Percentiles rank a stretch among this genome's conserved stretches.
Conservation (phyloP, 768 basidiomycete species). For the Candolleomyces eurysporus region DNA sequence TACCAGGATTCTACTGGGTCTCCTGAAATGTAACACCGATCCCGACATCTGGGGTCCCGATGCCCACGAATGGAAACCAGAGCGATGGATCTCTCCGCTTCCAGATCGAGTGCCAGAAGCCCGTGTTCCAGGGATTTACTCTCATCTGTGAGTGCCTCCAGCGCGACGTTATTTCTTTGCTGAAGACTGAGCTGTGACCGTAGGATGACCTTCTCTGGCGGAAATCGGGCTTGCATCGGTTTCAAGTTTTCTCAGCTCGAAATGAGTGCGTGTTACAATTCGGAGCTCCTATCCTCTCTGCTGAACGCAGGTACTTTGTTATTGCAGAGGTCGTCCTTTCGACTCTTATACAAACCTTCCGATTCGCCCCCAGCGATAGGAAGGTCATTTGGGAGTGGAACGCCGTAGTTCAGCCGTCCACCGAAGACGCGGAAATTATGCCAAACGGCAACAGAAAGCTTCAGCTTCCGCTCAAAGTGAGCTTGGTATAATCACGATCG, state of each 20-base stretch:
- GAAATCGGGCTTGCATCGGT: slow-evolving; percentile 25
- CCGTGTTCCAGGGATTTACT: slow-evolving; percentile 19
- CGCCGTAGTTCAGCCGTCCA: slow-evolving; percentile 13
- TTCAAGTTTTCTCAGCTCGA: slow-evolving; percentile 56
- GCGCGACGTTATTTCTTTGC: not conserved
- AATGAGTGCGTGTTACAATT: slow-evolving; percentile 37
- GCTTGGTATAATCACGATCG: not conserved
- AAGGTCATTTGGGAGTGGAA: slow-evolving; percentile 12
- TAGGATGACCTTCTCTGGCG: slow-evolving; percentile 20
- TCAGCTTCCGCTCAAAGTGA: slow-evolving; percentile 3
- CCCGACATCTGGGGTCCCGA: slow-evolving; percentile 41
- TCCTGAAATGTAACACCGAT: slow-evolving; percentile 38
- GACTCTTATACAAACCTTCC: slow-evolving; percentile 10
- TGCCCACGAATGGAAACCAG: slow-evolving; percentile 40
- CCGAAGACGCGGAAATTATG: not conserved
- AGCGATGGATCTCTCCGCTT: slow-evolving; percentile 37
- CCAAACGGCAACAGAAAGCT: not conserved
- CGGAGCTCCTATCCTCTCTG: not conserved
- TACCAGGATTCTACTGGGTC: slow-evolving; percentile 36
- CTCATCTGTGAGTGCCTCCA: slow-evolving; percentile 8
- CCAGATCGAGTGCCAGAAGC: slow-evolving; percentile 24
- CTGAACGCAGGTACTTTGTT: not conserved
- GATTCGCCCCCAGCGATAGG: slow-evolving; percentile 11
- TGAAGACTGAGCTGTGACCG: not conserved
- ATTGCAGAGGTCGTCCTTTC: slow-evolving; percentile 13